Evolutionary conservation across 2,329 filamentous ascomycete species (phyloP), one percentile per base, ranked within the genome.

Genomic region (Penicillium sp.): DNA sequence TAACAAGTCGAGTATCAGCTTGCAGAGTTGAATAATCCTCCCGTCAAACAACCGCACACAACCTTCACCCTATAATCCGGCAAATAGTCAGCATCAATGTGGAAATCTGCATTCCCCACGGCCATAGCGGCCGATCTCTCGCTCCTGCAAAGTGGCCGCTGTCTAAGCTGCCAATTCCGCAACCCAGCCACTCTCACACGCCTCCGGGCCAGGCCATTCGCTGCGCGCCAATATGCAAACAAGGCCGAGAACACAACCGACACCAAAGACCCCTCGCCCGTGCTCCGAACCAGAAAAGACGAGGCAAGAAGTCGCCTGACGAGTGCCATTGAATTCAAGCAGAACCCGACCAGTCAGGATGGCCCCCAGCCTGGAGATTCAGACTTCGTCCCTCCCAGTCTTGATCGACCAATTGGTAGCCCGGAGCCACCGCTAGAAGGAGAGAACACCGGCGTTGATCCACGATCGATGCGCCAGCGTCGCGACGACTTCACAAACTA

Each of bases 401-500:
- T 87, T 50, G 77, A 79, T 38, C 85, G 90, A 36, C 93, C 94
- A 13, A 93, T 99, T 62, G 94, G 94, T 58, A 85, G 96, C 74
- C 79, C 81, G 10, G 75, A 83, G 36, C 88, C 92, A 2, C 94
- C 94, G 0, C 76, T 80, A 54, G 76, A 84, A 11, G 91, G 91
- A 55, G 87, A 97, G 72, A 97, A 97, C 75, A 88, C 86, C 1
- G 92, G 92, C 49, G 72, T 89, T 57, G 90, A 95, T 65, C 67
- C 63, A 16, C 85, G 92, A 39, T 81, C 86, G 1, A 72, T 89
- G 58, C 79, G 79, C 57, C 81, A 96, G 74, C 84, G 85, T 46
- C 82, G 87, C 39, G 85, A 90, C 59, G 92, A 96, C 69, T 91
- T 96, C 69, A 85, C 90, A 59, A 81, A 94, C 74, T 92, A 90